Conservation (phyloP, 2,329 filamentous ascomycete species). For the Penicillium sp. region DNA sequence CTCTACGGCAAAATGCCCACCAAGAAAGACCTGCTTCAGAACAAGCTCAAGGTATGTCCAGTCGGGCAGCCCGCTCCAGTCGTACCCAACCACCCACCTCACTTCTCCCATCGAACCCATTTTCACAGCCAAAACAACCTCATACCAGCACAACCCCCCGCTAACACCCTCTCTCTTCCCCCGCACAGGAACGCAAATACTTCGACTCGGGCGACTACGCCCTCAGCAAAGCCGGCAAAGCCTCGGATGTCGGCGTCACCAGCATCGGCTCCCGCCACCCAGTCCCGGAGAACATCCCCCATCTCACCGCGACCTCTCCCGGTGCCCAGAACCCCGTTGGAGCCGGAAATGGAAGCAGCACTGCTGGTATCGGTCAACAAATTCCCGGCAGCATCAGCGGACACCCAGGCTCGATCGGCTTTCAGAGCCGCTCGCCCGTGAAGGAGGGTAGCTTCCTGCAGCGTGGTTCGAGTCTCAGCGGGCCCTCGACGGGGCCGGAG, state of each 20-base stretch:
- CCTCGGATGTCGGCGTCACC: conserved; percentile 88
- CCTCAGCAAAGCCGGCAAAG: conserved; percentile 95
- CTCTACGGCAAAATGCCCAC: conserved; percentile 97
- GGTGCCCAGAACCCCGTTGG: conserved; percentile 39
- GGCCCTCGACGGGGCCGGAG: conserved; percentile 31
- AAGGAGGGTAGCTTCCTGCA: conserved; percentile 90
- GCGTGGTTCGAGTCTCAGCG: conserved; percentile 72
- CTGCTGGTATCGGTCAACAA: conserved; percentile 41
- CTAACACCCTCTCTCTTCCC: neutral
- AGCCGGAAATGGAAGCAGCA: conserved; percentile 33
- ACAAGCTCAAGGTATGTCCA: conserved; percentile 77
- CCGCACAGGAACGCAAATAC: conserved; percentile 82
- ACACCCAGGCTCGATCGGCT: conserved; percentile 42
- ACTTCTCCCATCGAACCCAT: neutral
- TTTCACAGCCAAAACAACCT: neutral
- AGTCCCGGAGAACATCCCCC: conserved; percentile 90
- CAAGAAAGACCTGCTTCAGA: conserved; percentile 94
- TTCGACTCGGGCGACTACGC: conserved; percentile 97
- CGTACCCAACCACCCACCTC: neutral
- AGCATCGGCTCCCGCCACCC: conserved; percentile 94
- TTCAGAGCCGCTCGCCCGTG: conserved; percentile 73
- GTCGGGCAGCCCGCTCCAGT: neutral
- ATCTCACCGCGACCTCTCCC: conserved; percentile 70
- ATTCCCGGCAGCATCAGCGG: conserved; percentile 47
- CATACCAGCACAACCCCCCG: neutral